A percentile compares a stretch with the other conserved stretches of the same genome.
Conservation (phyloP, 805 yeast species). For the Yamadazyma scolyti region DNA sequence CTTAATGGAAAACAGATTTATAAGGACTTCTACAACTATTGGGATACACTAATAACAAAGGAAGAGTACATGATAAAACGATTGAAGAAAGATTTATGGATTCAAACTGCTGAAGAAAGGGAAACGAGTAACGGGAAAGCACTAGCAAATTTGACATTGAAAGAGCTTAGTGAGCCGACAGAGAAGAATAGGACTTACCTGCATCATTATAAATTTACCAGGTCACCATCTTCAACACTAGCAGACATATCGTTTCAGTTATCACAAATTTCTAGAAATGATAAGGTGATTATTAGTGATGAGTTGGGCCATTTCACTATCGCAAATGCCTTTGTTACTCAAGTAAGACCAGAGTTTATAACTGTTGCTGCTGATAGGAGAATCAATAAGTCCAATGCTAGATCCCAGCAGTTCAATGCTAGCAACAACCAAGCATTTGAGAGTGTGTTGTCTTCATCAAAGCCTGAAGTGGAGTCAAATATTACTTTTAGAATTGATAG, state of each 20-base stretch:
- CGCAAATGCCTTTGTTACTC: slow-evolving; percentile 56
- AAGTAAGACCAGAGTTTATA: slow-evolving; percentile 40
- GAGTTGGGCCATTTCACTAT: slow-evolving; percentile 75
- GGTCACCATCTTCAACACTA: slow-evolving; percentile 18
- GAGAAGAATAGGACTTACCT: slow-evolving; percentile 19
- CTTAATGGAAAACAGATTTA: slow-evolving; percentile 38
- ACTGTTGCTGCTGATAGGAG: slow-evolving; percentile 52
- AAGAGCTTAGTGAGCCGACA: slow-evolving; percentile 5
- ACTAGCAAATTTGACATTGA: slow-evolving; percentile 41
- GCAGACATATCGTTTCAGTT: slow-evolving; percentile 16
- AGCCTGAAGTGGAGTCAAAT: not conserved
- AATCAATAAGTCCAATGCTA: slow-evolving; percentile 41
- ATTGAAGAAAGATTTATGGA: slow-evolving; percentile 66
- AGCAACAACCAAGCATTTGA: slow-evolving; percentile 46
- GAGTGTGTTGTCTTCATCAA: slow-evolving; percentile 36
- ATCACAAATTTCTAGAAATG: slow-evolving; percentile 54
- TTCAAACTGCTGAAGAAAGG: slow-evolving; percentile 52
- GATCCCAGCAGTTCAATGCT: slow-evolving; percentile 39
- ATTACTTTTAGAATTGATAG: slow-evolving; percentile 65
- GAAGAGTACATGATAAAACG: slow-evolving; percentile 63
- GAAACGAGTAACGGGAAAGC: slow-evolving; percentile 61
- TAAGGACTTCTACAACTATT: slow-evolving; percentile 56
- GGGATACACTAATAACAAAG: slow-evolving; percentile 69
- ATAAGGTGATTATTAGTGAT: slow-evolving; percentile 72
- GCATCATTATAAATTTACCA: slow-evolving; percentile 48